Evolutionary conservation across 805 yeast species (phyloP).

Genomic region (Maudiozyma saulgeensis): DNA sequence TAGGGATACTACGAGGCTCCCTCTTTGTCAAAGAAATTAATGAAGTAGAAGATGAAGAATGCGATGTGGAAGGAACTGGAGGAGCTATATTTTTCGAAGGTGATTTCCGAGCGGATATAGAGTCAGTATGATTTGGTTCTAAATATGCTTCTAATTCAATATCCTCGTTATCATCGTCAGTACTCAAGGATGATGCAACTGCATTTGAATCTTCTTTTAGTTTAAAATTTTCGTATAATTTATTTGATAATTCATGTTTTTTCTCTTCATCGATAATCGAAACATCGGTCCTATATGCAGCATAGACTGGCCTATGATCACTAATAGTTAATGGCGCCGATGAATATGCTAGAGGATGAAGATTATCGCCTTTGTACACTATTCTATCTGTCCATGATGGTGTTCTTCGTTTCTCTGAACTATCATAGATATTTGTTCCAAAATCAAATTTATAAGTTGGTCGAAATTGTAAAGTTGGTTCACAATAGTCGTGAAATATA

Average conservation of each 20-base stretch:
- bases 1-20: not conserved
- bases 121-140: not conserved
- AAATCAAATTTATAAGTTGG: slow-evolving; percentile 94
- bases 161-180: not conserved
- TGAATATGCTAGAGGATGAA: slow-evolving; percentile 59
- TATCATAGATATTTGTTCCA: slow-evolving; percentile 70
- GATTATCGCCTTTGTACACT: slow-evolving; percentile 46
- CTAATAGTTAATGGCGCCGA: slow-evolving; percentile 57
- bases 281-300: slow-evolving; percentile 60
- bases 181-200: not conserved
- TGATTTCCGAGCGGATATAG: not conserved
- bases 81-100: not conserved
- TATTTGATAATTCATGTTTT: slow-evolving; percentile 44
- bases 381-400: slow-evolving; percentile 97
- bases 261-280: slow-evolving; percentile 56
- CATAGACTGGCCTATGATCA: slow-evolving; percentile 91
- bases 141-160: not conserved
- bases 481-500: slow-evolving; percentile 68
- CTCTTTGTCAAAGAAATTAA: not conserved
- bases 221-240: slow-evolving; percentile 35
- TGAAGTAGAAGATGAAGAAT: not conserved
- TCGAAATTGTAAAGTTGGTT: slow-evolving; percentile 61
- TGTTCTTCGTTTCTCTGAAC: slow-evolving; percentile 83
- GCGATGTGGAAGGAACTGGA: not conserved
- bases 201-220: not conserved